Evolutionary conservation across 140 eudicot species (phyloP).

Genomic region (Cichorium intybus): DNA sequence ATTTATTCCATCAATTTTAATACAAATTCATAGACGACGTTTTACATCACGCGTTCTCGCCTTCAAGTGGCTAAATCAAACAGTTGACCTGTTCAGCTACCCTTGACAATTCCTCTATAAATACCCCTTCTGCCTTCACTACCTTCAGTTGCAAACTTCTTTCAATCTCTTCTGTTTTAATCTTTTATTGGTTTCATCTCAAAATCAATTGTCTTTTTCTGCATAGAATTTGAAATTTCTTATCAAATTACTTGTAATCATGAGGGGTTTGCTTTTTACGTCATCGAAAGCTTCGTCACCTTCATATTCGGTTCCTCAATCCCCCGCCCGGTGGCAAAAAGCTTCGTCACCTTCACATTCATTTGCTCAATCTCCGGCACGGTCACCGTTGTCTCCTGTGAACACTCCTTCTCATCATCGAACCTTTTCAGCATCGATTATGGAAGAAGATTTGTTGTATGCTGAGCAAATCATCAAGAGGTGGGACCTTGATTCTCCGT

Average conservation of each 20-base stretch:
- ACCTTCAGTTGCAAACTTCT: neutral
- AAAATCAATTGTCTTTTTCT: neutral
- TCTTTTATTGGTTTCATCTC: neutral
- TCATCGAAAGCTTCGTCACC: conserved; percentile 51
- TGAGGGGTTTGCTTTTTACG: conserved; percentile 26
- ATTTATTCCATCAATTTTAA: neutral
- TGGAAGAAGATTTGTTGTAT: conserved; percentile 53
- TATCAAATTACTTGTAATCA: neutral
- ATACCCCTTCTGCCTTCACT: conserved; percentile 7
- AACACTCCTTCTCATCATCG: conserved; percentile 30
- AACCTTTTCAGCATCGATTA: conserved; percentile 49
- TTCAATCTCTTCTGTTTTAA: neutral
- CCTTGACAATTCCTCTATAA: conserved; percentile 16
- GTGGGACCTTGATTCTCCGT: conserved; percentile 43
- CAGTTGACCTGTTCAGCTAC: conserved; percentile 19
- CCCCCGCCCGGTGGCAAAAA: conserved; percentile 29
- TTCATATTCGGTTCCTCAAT: conserved; percentile 18
- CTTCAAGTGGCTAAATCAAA: neutral
- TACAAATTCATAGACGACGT: neutral
- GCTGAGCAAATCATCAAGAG: conserved; percentile 47
- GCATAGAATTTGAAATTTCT: neutral
- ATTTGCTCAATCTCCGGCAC: conserved; percentile 27
- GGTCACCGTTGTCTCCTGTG: conserved; percentile 1
- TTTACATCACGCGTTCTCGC: conserved; percentile 11
- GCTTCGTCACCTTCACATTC: conserved; percentile 39